phyloP scores from a whole-genome alignment of 1,284 basidiomycete species.

The Cutaneotrichosporon sp. region DNA sequence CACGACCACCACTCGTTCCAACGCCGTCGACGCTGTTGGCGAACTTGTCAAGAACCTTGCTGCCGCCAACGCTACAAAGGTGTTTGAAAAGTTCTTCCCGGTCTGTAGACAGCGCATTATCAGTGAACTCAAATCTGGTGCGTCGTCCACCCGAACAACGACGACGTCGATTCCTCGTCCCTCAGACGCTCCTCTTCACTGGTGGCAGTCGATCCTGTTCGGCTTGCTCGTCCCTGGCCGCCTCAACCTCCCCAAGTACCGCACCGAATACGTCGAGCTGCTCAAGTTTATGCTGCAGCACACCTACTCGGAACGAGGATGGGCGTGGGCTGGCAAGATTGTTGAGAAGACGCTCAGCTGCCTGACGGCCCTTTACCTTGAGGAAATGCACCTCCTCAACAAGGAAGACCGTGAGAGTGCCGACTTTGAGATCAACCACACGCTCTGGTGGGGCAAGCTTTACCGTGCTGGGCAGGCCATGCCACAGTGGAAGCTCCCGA shows the following conservation, averaged over 20 bases:
- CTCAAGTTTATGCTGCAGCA: conserved; percentile 66
- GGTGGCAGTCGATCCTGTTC: conserved; percentile 55
- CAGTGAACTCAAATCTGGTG: conserved; percentile 81
- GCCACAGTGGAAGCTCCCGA: conserved; percentile 73
- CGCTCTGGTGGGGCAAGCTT: conserved; percentile 74
- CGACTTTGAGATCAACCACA: conserved; percentile 68
- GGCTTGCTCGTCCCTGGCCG: conserved; percentile 37
- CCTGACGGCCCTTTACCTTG: conserved; percentile 70
- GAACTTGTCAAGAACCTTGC: conserved; percentile 84
- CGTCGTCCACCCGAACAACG: conserved; percentile 85
- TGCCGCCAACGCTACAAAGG: conserved; percentile 69
- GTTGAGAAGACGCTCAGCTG: conserved; percentile 73
- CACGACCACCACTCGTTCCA: conserved; percentile 75
- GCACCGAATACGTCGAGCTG: conserved; percentile 54
- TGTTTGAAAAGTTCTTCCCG: conserved; percentile 73
- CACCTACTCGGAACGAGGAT: conserved; percentile 85
- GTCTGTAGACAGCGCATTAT: conserved; percentile 75
- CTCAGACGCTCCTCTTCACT: conserved; percentile 88
- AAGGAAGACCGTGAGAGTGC: conserved; percentile 71
- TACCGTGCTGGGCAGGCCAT: conserved; percentile 74
- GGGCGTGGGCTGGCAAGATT: conserved; percentile 71
- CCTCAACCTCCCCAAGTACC: conserved; percentile 25
- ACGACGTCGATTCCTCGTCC: conserved; percentile 74
- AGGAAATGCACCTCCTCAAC: conserved; percentile 79
- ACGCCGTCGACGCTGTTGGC: conserved; percentile 83